Conservation (phyloP, 179 eudicot species). For the Gypsophila paniculata region DNA sequence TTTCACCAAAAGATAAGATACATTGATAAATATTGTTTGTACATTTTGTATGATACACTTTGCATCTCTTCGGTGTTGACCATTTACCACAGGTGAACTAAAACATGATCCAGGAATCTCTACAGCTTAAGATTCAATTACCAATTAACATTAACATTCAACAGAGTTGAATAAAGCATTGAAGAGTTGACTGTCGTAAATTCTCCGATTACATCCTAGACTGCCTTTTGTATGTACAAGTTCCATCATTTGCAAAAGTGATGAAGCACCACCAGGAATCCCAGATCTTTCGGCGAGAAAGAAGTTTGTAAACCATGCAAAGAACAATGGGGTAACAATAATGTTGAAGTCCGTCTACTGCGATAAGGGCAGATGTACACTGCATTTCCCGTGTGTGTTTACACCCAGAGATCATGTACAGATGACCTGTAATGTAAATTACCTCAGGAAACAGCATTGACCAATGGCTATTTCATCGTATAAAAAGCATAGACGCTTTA, state of each 20-base stretch:
- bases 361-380: neutral
- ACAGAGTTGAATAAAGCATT: neutral
- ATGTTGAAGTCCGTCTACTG: neutral
- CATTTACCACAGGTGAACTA: neutral
- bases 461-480: neutral
- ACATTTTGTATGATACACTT: constrained; percentile 3
- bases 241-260: neutral
- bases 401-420: neutral
- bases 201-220: neutral
- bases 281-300: neutral
- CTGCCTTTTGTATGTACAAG: constrained; percentile 8
- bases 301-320: no score
- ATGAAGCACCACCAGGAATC: neutral
- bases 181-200: neutral
- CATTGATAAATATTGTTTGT: neutral
- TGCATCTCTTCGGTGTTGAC: neutral
- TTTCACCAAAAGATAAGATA: neutral
- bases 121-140: constrained; percentile 1
- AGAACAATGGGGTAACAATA: no score
- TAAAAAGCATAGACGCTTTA: neutral
- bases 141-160: constrained; percentile 8
- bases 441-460: neutral
- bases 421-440: neutral
- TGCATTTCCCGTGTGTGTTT: no score
- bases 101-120: neutral